These are phyloP conservation scores for Metschnikowia aberdeeniae DNA, from an alignment of 805 yeast genomes.

Conservation along the genomic window DNA sequence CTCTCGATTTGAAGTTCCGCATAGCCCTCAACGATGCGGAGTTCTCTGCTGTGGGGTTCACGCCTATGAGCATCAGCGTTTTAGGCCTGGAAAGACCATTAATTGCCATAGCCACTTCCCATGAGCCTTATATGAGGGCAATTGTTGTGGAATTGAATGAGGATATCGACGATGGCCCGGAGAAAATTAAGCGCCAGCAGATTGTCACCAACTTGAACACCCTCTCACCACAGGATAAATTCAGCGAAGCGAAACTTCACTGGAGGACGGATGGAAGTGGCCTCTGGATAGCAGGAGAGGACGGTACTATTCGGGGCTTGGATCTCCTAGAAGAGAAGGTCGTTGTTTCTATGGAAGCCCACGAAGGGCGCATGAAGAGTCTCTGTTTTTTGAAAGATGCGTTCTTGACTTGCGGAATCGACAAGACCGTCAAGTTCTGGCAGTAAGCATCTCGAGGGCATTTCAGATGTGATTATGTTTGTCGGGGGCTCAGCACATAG, in stretches of 20 bases:
- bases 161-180: conserved; percentile 3
- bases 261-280: conserved; percentile 48
- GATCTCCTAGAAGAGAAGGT: conserved; percentile 42
- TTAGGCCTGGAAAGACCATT: conserved; percentile 20
- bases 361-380: conserved; percentile 49
- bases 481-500: too few species aligned
- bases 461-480: too few species aligned
- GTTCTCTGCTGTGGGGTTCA: conserved; percentile 60
- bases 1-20: conserved; percentile 27
- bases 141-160: conserved; percentile 49
- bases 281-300: conserved; percentile 67
- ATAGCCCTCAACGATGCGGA: conserved; percentile 71
- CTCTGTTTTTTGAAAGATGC: conserved; percentile 30
- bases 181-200: conserved; percentile 23
- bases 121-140: conserved; percentile 71
- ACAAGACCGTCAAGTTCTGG: conserved; percentile 16
- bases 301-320: conserved; percentile 59
- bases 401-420: conserved; percentile 49
- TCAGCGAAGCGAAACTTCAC: conserved; percentile 45
- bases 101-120: conserved; percentile 68
- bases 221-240: conserved; percentile 65
- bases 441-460: too few species aligned
- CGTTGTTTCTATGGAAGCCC: conserved; percentile 30
- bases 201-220: conserved; percentile 37
- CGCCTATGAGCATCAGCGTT: conserved; percentile 45